A percentile compares a stretch with the other conserved stretches of the same genome.
phyloP scores from a whole-genome alignment of 108 stramenopile species.

The Fistulifera pelliculosa region DNA sequence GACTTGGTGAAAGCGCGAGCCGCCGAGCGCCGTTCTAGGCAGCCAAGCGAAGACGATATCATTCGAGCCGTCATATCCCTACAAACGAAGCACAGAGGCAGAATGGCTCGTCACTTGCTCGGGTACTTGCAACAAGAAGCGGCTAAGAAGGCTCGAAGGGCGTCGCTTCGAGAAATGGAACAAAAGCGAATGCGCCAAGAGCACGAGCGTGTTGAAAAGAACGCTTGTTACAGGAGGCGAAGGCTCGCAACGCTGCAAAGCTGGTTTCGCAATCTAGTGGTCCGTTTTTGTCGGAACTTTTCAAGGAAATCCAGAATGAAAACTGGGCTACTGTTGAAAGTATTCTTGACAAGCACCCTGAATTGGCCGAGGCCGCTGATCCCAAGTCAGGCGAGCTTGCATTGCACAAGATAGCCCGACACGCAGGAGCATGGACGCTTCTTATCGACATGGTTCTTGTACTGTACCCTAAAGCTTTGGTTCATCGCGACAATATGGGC shows the following conservation, averaged over 20 bases:
- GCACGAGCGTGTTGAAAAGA: not conserved
- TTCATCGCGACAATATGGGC: constrained; percentile 78
- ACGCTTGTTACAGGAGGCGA: not conserved
- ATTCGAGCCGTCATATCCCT: constrained; percentile 24
- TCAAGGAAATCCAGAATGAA: constrained; percentile 58
- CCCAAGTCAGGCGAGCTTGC: constrained; percentile 62
- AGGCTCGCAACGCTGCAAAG: no score
- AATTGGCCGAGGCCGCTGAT: constrained; percentile 70
- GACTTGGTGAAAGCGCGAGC: constrained; percentile 37
- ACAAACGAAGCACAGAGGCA: constrained; percentile 32
- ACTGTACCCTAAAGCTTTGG: constrained; percentile 77
- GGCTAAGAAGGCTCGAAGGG: not conserved
- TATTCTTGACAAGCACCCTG: constrained; percentile 79
- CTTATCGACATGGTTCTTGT: constrained; percentile 84
- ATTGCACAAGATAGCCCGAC: constrained; percentile 79
- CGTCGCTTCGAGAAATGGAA: not conserved
- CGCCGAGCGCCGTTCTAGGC: constrained; percentile 19
- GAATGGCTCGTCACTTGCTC: constrained; percentile 8
- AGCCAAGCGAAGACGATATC: constrained; percentile 26
- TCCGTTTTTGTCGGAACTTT: constrained; percentile 31
- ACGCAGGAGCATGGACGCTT: constrained; percentile 69
- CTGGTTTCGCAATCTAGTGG: not conserved
- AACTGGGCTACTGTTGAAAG: constrained; percentile 86
- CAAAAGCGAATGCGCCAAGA: not conserved
- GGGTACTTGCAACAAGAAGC: no score